Conservation (phyloP, 1,139 yeast genomes). For the Geotrichum cucujoidarum region DNA sequence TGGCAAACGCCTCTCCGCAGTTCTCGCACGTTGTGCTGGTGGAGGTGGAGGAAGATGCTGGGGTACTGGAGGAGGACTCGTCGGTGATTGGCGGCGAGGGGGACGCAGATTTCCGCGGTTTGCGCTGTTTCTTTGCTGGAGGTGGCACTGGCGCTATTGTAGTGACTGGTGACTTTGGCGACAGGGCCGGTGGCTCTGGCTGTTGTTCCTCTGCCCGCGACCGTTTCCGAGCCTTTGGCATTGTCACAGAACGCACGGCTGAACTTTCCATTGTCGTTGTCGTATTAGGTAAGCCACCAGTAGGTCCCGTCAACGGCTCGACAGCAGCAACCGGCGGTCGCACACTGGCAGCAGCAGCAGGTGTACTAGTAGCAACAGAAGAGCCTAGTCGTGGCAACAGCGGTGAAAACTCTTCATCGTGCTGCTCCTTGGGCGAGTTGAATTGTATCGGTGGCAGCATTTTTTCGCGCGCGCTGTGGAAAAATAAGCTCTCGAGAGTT, state of each 20-base stretch:
- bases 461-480: conserved; percentile 1
- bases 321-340: background rate
- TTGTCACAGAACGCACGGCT: background rate
- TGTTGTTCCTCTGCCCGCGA: background rate
- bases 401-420: no score
- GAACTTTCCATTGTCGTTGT: background rate
- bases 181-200: background rate
- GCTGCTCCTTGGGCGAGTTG: conserved; percentile 1
- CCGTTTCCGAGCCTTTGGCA: background rate
- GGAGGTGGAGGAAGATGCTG: background rate
- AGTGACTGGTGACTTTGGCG: background rate
- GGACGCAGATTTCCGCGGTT: background rate
- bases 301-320: background rate
- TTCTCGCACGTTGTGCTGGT: conserved; percentile 21
- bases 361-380: background rate
- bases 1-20: conserved; percentile 24
- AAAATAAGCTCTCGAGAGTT: conserved; percentile 7
- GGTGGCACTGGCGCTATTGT: background rate
- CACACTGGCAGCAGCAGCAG: background rate
- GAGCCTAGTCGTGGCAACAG: background rate
- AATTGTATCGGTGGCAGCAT: background rate
- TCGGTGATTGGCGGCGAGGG: background rate
- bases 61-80: background rate
- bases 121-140: background rate
- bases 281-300: background rate